phyloP scores from a whole-genome alignment of 2,329 filamentous ascomycete genomes.

The Ophiostoma ulmi region DNA sequence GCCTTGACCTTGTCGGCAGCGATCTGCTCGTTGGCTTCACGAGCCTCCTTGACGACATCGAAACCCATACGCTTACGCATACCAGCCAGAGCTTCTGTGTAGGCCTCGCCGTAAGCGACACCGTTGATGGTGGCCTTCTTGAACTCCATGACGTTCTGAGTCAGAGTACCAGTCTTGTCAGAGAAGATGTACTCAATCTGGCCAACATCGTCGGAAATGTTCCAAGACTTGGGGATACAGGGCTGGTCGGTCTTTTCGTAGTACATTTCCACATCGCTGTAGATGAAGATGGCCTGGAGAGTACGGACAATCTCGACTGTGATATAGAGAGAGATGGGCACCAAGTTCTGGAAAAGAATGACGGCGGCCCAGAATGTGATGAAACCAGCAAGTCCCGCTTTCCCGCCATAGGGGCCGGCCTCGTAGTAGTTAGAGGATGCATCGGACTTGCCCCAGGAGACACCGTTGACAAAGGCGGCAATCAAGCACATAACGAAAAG shows the following conservation, averaged over 20 bases:
- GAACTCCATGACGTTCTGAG: constrained; percentile 66
- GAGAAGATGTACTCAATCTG: constrained; percentile 97
- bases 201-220: constrained; percentile 94
- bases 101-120: constrained; percentile 93
- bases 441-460: constrained; percentile 69
- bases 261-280: constrained; percentile 94
- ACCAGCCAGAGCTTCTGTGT: constrained; percentile 92
- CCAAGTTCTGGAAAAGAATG: constrained; percentile 96
- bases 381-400: constrained; percentile 74
- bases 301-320: constrained; percentile 93
- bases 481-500: constrained; percentile 85
- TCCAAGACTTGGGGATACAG: constrained; percentile 97
- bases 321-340: constrained; percentile 97
- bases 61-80: constrained; percentile 91
- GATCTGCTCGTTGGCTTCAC: constrained; percentile 69
- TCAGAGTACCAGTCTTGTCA: constrained; percentile 31
- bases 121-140: constrained; percentile 97
- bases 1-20: constrained; percentile 69
- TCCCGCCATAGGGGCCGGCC: constrained; percentile 73
- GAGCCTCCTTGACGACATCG: constrained; percentile 75
- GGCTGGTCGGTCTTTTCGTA: constrained; percentile 91
- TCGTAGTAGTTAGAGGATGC: constrained; percentile 80
- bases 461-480: constrained; percentile 76
- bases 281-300: constrained; percentile 92
- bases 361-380: constrained; percentile 95